phyloP scores from a whole-genome alignment of 495 filamentous ascomycete genomes.

The Hypoxylon cercidicola region DNA sequence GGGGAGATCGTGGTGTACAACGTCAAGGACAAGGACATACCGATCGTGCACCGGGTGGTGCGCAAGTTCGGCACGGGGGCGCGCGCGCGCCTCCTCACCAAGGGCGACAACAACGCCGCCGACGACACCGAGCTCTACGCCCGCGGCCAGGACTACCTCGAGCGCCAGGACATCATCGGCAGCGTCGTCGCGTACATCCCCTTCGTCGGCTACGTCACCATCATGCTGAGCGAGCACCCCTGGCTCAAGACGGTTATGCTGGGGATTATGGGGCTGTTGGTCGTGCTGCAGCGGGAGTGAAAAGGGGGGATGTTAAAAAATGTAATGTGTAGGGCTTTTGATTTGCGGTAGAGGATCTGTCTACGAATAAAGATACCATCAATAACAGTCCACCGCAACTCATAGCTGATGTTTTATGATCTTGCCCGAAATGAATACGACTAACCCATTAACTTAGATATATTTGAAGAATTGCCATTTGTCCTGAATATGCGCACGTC shows the following conservation, averaged over 20 bases:
- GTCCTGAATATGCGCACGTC: no score
- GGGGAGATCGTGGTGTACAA: conserved; percentile 97
- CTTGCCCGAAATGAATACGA: no score
- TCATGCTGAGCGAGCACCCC: conserved; percentile 94
- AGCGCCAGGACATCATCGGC: conserved; percentile 90
- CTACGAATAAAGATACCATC: no score
- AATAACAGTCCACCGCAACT: no score
- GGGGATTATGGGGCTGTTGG: conserved; percentile 93
- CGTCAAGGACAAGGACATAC: conserved; percentile 88
- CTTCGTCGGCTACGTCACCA: conserved; percentile 97
- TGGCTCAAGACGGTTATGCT: conserved; percentile 96
- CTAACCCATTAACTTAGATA: no score
- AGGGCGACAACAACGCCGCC: conserved; percentile 94
- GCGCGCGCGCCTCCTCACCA: conserved; percentile 78
- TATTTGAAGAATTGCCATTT: no score
- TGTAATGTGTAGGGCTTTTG: neutral
- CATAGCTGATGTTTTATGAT: no score
- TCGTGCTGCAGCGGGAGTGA: conserved; percentile 89
- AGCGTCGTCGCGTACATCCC: conserved; percentile 95
- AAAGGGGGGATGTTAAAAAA: conserved; percentile 16
- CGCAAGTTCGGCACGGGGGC: conserved; percentile 71
- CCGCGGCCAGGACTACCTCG: conserved; percentile 82
- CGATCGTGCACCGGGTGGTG: conserved; percentile 91
- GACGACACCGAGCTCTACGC: conserved; percentile 97
- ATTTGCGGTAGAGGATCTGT: no score